phyloP scores from a whole-genome alignment of 2,329 filamentous ascomycete species.

The Chaetomium sp. region DNA sequence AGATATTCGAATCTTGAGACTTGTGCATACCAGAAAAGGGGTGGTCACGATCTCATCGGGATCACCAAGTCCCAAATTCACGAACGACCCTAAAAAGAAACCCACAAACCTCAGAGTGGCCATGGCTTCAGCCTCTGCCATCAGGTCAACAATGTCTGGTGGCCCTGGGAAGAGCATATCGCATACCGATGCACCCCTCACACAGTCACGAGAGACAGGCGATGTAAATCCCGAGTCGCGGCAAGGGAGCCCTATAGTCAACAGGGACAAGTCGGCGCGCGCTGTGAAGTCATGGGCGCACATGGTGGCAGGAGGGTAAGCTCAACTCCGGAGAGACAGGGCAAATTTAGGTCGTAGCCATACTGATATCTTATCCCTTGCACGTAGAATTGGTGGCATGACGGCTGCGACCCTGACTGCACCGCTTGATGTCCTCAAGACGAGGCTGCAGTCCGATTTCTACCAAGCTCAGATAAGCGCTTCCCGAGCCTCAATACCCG shows the following conservation, averaged over 20 bases:
- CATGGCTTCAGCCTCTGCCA: conserved; percentile 32
- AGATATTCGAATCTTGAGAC: not conserved
- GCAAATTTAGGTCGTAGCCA: not conserved
- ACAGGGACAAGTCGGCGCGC: conserved; percentile 46
- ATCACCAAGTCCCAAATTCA: not conserved
- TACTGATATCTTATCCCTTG: conserved; percentile 18
- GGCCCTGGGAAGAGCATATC: conserved; percentile 18
- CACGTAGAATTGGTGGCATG: conserved; percentile 77
- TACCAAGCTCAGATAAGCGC: conserved; percentile 82
- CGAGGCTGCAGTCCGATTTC: conserved; percentile 89
- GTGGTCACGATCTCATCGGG: no score
- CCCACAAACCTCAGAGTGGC: not conserved
- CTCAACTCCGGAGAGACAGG: not conserved
- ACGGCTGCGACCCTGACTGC: conserved; percentile 90
- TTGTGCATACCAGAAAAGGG: not conserved
- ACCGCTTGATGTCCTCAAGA: conserved; percentile 91
- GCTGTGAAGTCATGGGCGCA: conserved; percentile 85
- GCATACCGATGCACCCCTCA: conserved; percentile 40
- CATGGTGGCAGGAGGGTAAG: conserved; percentile 86
- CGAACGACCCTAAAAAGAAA: not conserved
- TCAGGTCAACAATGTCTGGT: conserved; percentile 28
- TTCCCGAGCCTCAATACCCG: conserved; percentile 61
- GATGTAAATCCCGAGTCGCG: conserved; percentile 50
- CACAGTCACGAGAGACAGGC: conserved; percentile 65
- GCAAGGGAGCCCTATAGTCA: conserved; percentile 32